A percentile compares a stretch with the other conserved stretches of the same genome.
These are phyloP conservation scores for Centaurea solstitialis DNA, from an alignment of 129 eudicot genomes.

Conservation along the genomic window DNA sequence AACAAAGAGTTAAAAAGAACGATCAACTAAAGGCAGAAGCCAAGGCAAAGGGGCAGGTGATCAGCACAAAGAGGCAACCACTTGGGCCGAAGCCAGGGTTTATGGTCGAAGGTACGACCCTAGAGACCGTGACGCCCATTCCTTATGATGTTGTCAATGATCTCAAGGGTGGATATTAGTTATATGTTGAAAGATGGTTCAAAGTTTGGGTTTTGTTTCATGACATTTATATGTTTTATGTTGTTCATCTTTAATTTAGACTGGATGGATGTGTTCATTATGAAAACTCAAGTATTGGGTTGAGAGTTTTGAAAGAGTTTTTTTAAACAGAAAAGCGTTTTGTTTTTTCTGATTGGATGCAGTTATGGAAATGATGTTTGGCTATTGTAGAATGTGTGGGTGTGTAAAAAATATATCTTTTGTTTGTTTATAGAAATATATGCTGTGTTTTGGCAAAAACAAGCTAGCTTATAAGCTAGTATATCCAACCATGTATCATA, in stretches of 20 bases:
- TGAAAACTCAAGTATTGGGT: background rate
- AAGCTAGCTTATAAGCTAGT: no score
- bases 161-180: constrained; percentile 90
- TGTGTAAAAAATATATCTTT: no score
- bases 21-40: constrained; percentile 84
- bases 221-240: constrained; percentile 30
- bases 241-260: constrained; percentile 10
- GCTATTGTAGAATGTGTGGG: background rate
- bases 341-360: background rate
- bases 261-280: constrained; percentile 5
- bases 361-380: background rate
- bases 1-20: constrained; percentile 65
- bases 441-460: no score
- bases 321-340: background rate
- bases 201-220: constrained; percentile 22
- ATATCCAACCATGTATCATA: no score
- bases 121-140: constrained; percentile 92
- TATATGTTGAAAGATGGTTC: constrained; percentile 10
- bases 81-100: constrained; percentile 90
- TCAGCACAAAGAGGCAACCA: constrained; percentile 92
- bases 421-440: no score
- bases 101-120: constrained; percentile 80
- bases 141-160: constrained; percentile 95
- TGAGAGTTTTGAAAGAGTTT: background rate
- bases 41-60: constrained; percentile 66